Evolutionary conservation across 1,139 yeast species (phyloP).

Genomic region (Debaryomyces subglobosus): DNA sequence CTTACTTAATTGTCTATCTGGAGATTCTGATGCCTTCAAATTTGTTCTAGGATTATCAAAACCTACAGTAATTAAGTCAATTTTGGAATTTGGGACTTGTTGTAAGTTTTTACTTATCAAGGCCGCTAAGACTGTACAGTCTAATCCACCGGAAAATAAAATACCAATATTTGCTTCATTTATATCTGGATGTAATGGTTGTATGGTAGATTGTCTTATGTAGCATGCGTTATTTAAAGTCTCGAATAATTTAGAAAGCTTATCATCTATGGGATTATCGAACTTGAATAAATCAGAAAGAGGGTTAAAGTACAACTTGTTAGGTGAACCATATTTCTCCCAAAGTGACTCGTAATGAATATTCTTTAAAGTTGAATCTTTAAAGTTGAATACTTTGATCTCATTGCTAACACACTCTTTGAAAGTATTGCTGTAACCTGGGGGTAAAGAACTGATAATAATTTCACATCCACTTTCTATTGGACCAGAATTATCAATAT

Average conservation of each 20-base stretch:
- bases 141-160: conserved; percentile 91
- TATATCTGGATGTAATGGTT: conserved; percentile 47
- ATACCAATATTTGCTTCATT: conserved; percentile 54
- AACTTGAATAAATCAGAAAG: neutral
- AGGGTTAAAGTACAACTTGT: conserved; percentile 6
- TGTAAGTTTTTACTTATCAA: conserved; percentile 33
- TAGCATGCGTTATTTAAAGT: conserved; percentile 44
- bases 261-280: conserved; percentile 5
- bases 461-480: conserved; percentile 26
- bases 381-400: conserved; percentile 46
- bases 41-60: conserved; percentile 88
- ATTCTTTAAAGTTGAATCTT: conserved; percentile 17
- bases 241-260: conserved; percentile 21
- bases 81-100: conserved; percentile 10
- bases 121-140: conserved; percentile 78
- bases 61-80: conserved; percentile 90
- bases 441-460: conserved; percentile 51
- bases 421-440: conserved; percentile 30
- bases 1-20: conserved; percentile 77
- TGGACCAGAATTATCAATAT: conserved; percentile 17
- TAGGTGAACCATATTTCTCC: neutral
- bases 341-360: conserved; percentile 11
- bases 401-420: conserved; percentile 55
- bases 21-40: conserved; percentile 62
- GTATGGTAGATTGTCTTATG: conserved; percentile 58